These are phyloP conservation scores for Clohesyomyces aquaticus DNA, from an alignment of 495 filamentous ascomycete genomes.

Conservation along the genomic window DNA sequence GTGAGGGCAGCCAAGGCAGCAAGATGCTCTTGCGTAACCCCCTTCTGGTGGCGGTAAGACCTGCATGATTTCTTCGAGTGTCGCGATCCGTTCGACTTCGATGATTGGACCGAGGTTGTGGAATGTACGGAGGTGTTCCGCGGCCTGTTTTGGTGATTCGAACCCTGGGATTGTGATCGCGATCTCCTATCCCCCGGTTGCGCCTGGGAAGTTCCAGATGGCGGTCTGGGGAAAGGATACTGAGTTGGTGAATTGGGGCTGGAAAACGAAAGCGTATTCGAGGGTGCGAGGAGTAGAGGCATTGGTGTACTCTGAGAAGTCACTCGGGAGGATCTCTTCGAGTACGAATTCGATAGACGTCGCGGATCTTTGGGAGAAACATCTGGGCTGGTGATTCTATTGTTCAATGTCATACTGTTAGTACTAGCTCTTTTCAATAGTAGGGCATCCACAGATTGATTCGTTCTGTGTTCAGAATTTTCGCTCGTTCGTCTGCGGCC, in stretches of 20 bases:
- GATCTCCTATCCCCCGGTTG: neutral
- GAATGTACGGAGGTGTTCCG: slow-evolving; percentile 4
- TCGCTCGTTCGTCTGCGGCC: neutral
- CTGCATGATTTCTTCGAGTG: neutral
- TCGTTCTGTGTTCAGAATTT: neutral
- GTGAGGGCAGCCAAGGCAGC: slow-evolving; percentile 22
- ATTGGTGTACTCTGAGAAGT: neutral
- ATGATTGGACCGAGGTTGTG: neutral
- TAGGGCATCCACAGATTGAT: neutral
- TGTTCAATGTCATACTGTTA: neutral
- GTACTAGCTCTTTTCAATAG: slow-evolving; percentile 15
- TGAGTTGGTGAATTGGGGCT: neutral
- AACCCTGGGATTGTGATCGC: neutral
- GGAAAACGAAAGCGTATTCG: neutral
- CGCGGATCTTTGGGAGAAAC: neutral
- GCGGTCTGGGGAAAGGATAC: slow-evolving; percentile 1
- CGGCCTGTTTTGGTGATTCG: neutral
- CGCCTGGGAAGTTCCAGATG: neutral
- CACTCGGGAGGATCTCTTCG: neutral
- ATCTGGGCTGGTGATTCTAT: neutral
- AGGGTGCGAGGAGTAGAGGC: neutral
- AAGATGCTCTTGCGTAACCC: slow-evolving; percentile 23
- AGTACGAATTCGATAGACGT: neutral
- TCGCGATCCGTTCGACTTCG: neutral
- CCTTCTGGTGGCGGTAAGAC: neutral